Evolutionary conservation across 2,329 filamentous ascomycete genomes (phyloP).

Genomic region (Metarhizium anisopliae): DNA sequence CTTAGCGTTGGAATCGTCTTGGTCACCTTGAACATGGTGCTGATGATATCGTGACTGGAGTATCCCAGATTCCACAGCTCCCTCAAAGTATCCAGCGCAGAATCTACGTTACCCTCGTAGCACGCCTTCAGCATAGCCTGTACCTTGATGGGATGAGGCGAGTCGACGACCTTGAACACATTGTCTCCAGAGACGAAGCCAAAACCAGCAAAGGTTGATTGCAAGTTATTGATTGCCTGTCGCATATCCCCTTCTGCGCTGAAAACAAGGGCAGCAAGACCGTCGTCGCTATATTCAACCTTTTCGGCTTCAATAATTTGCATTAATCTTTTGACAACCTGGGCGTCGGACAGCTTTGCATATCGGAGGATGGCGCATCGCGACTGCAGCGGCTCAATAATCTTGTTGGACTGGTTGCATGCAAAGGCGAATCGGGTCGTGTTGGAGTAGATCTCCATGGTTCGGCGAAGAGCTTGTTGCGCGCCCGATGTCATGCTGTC

Average conservation of each 20-base stretch:
- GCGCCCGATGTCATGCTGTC: slow-evolving; percentile 97
- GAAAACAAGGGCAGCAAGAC: slow-evolving; percentile 91
- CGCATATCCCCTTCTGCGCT: slow-evolving; percentile 97
- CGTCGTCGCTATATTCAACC: slow-evolving; percentile 86
- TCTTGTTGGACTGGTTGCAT: slow-evolving; percentile 98
- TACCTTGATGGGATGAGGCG: slow-evolving; percentile 94
- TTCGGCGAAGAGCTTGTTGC: slow-evolving; percentile 87
- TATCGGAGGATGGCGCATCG: slow-evolving; percentile 94
- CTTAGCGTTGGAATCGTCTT: slow-evolving; percentile 89
- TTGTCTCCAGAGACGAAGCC: slow-evolving; percentile 97
- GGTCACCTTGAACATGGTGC: slow-evolving; percentile 97
- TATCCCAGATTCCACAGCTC: slow-evolving; percentile 94
- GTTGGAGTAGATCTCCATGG: slow-evolving; percentile 97
- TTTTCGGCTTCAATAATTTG: slow-evolving; percentile 91
- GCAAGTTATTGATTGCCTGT: slow-evolving; percentile 96
- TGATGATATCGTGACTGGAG: slow-evolving; percentile 98
- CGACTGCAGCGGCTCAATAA: slow-evolving; percentile 97
- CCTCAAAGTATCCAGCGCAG: slow-evolving; percentile 73
- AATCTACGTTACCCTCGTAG: slow-evolving; percentile 84
- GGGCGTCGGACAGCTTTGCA: slow-evolving; percentile 80
- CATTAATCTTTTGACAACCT: slow-evolving; percentile 81
- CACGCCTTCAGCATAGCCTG: slow-evolving; percentile 98
- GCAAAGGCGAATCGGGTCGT: slow-evolving; percentile 97
- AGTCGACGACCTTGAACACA: slow-evolving; percentile 95
- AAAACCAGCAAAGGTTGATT: slow-evolving; percentile 87